Evolutionary conservation across 148 eudicot genomes (phyloP), one percentile per base, ranked within the genome.

Genomic region (Pharnaceum exiguum): DNA sequence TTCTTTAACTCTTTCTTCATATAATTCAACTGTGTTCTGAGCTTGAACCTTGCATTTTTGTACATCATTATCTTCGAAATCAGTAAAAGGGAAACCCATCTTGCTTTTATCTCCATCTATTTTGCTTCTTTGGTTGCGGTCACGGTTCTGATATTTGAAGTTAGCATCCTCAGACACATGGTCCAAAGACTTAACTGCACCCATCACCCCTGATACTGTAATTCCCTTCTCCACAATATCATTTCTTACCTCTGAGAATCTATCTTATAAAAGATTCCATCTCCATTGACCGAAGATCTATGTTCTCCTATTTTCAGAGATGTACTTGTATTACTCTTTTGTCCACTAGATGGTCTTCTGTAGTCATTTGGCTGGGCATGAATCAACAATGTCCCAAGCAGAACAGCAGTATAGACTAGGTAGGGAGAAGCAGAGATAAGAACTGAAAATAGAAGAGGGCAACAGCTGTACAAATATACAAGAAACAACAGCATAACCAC

Each of bases 391-490:
- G 67, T 51, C 15, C 80, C 81, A 24, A 83, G 83, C 67, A 80
- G 65, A 51, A 70, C 7, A 46, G 72, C 72, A 46, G 89, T 77
- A 57, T 81, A 77, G 44, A 83, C 50, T 42, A 83, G 10, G 21
- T 77, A 61, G 47, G 89, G 89, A 11, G 85, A 80, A 55, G 75
- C 74, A 35, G 85, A 80, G 7, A 83, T 67, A 54, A 83, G 32
- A 25, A 83, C 68, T 18, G 71, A 80, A 66, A 83, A 77, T 21
- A 75, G 7, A 22, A 55, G 73, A 22, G 89, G 89, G 62, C 67
- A 83, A 57, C 72, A 72, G 54, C 65, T 69, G 38, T 73, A 59
- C 65, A 80, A 32, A 38, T 69, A 70, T 26, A 66, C 42, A 23
- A 83, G 28, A 40, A 72, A 57, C 10, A 80, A 24, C 23, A 80